Conservation (phyloP, 495 filamentous ascomycete genomes). For the Stereocaulon alpinum region DNA sequence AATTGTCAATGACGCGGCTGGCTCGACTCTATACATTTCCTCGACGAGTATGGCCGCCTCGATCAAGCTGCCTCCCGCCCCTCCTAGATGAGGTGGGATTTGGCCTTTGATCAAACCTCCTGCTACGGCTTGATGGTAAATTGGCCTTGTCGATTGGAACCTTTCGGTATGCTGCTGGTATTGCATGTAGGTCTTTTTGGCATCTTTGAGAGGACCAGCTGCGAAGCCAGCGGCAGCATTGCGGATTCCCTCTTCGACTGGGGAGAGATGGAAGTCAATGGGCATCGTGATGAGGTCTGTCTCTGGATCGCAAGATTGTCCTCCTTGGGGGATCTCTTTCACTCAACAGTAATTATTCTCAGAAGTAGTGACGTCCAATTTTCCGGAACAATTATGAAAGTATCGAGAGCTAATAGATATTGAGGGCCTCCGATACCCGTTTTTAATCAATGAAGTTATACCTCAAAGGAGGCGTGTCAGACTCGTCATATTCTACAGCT, state of each 20-base stretch:
- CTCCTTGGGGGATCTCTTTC: neutral
- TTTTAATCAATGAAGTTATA: neutral
- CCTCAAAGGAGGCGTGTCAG: no score
- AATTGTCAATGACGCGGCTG: conserved; percentile 37
- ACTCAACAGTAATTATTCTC: no score
- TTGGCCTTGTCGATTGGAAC: conserved; percentile 37
- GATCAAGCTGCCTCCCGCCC: conserved; percentile 32
- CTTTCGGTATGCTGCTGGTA: conserved; percentile 26
- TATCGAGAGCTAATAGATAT: neutral
- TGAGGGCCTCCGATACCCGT: neutral
- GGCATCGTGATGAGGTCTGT: conserved; percentile 14
- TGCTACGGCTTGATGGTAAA: conserved; percentile 33
- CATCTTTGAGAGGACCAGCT: conserved; percentile 28
- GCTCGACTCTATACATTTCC: conserved; percentile 42
- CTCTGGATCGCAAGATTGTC: neutral
- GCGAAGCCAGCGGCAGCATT: conserved; percentile 29
- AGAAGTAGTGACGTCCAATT: no score
- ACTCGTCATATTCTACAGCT: no score
- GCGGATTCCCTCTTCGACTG: conserved; percentile 28
- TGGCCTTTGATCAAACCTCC: conserved; percentile 41
- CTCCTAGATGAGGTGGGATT: conserved; percentile 34
- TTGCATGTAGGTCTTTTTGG: conserved; percentile 28
- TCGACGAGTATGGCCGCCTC: conserved; percentile 43
- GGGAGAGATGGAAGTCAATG: conserved; percentile 34
- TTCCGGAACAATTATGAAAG: neutral